phyloP scores from a whole-genome alignment of 2,329 filamentous ascomycete genomes.

The Phialophora verrucosa region DNA sequence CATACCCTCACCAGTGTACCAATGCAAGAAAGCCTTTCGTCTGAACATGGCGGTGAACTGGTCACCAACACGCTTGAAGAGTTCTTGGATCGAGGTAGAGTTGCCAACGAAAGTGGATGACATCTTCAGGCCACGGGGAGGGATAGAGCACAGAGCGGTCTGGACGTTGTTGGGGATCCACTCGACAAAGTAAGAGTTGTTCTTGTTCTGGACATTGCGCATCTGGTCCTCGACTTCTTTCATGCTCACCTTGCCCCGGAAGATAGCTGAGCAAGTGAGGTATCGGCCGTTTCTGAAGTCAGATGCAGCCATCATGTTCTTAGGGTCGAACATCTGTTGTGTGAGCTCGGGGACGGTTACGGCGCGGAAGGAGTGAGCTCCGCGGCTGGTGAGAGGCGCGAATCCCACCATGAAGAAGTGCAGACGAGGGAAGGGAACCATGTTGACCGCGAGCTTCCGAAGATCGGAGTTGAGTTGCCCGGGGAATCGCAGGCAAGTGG shows the following conservation, averaged over 20 bases:
- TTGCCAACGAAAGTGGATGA: slow-evolving; percentile 99
- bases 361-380: slow-evolving; percentile 93
- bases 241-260: slow-evolving; percentile 99
- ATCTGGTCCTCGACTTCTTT: slow-evolving; percentile 99
- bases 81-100: slow-evolving; percentile 99
- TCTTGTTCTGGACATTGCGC: slow-evolving; percentile 99
- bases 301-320: slow-evolving; percentile 99
- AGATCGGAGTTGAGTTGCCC: slow-evolving; percentile 99
- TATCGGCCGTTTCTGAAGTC: slow-evolving; percentile 99
- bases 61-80: slow-evolving; percentile 99
- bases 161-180: slow-evolving; percentile 99
- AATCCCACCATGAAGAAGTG: slow-evolving; percentile 99
- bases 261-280: slow-evolving; percentile 99
- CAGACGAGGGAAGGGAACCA: slow-evolving; percentile 99
- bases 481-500: slow-evolving; percentile 98
- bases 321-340: slow-evolving; percentile 99
- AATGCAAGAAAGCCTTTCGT: slow-evolving; percentile 99
- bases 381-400: slow-evolving; percentile 92
- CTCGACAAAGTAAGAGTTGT: slow-evolving; percentile 99
- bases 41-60: slow-evolving; percentile 99
- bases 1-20: slow-evolving; percentile 99
- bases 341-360: slow-evolving; percentile 97
- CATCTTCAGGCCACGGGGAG: slow-evolving; percentile 97
- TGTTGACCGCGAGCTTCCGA: slow-evolving; percentile 99
- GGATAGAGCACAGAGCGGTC: slow-evolving; percentile 98